These are phyloP conservation scores for Dipsacomyces acuminosporus DNA, from an alignment of 371 early-diverging fungal species.

Conservation along the genomic window DNA sequence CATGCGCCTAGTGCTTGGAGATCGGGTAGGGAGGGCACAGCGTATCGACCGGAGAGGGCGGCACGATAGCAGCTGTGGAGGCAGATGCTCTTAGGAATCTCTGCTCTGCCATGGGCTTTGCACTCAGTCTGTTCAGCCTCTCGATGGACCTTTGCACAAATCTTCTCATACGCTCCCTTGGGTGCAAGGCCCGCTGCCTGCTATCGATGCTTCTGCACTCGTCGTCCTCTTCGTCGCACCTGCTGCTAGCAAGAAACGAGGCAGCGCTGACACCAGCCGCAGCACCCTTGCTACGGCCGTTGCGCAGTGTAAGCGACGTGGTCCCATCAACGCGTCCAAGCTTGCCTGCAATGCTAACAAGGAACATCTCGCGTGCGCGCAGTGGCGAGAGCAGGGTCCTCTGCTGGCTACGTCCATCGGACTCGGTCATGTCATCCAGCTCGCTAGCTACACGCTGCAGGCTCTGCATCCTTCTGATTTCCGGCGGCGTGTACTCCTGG, in stretches of 20 bases:
- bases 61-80: too few relatives aligned
- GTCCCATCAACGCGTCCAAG: slow-evolving; percentile 5
- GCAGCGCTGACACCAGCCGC: too few relatives aligned
- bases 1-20: too few relatives aligned
- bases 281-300: background rate
- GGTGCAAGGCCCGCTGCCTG: slow-evolving; percentile 10
- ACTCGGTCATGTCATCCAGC: background rate
- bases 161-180: slow-evolving; percentile 32
- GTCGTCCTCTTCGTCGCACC: background rate
- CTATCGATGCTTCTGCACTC: background rate
- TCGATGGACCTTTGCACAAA: slow-evolving; percentile 16
- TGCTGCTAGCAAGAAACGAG: background rate
- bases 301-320: background rate
- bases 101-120: too few relatives aligned
- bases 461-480: slow-evolving; percentile 16
- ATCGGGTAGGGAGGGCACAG: too few relatives aligned
- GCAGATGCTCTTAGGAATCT: too few relatives aligned
- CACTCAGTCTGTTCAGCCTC: slow-evolving; percentile 11
- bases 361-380: slow-evolving; percentile 16
- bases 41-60: too few relatives aligned
- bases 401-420: slow-evolving; percentile 2
- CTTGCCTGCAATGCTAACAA: slow-evolving; percentile 18
- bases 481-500: slow-evolving; percentile 30
- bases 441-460: slow-evolving; percentile 17
- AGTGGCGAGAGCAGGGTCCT: background rate